phyloP scores from a whole-genome alignment of 805 yeast species.

The Cephaloascus albidus region DNA sequence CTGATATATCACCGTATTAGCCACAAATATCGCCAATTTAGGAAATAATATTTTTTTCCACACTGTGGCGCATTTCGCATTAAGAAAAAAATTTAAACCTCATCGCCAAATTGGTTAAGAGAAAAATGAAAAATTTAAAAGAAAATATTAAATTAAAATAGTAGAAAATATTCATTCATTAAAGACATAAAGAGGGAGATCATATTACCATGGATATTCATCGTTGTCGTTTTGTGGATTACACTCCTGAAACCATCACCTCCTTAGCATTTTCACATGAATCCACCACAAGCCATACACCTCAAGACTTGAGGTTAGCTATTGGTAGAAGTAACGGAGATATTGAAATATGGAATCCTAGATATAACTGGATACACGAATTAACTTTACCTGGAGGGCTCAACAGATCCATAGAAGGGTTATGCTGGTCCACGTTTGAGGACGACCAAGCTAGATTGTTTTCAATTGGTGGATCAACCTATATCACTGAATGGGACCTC shows the following conservation, averaged over 20 bases:
- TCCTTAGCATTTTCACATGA: constrained; percentile 68
- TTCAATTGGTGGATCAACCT: constrained; percentile 90
- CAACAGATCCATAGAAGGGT: constrained; percentile 81
- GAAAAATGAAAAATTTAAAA: too few species aligned
- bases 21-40: too few species aligned
- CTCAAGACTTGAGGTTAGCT: constrained; percentile 63
- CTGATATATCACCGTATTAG: too few species aligned
- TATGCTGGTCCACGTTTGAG: constrained; percentile 61
- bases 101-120: too few species aligned
- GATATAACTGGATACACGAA: constrained; percentile 76
- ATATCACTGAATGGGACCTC: constrained; percentile 88
- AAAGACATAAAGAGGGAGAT: too few species aligned
- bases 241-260: constrained; percentile 76
- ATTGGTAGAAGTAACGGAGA: constrained; percentile 93
- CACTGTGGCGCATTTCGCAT: too few species aligned
- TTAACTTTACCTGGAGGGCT: constrained; percentile 61
- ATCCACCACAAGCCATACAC: constrained; percentile 37
- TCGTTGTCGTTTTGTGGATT: constrained; percentile 87
- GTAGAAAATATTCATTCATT: too few species aligned
- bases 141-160: too few species aligned
- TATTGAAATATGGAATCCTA: constrained; percentile 92
- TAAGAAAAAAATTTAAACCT: too few species aligned
- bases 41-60: too few species aligned
- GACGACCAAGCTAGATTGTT: constrained; percentile 59
- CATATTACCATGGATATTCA: constrained; percentile 59